These are phyloP conservation scores for Arxiozyma telluris DNA, from an alignment of 1,139 yeast species.

Conservation along the genomic window DNA sequence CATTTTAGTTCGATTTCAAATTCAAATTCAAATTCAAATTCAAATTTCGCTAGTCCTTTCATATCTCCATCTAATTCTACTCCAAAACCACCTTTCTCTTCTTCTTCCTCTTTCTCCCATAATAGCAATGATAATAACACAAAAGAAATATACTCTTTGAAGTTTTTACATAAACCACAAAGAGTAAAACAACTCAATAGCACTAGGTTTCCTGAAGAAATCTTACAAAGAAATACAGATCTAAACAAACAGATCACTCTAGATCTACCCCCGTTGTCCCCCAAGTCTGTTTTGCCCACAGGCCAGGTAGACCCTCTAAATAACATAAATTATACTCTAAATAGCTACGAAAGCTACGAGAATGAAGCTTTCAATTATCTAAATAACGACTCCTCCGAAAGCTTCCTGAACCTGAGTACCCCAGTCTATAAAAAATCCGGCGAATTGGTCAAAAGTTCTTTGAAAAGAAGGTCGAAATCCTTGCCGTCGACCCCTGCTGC, in stretches of 20 bases:
- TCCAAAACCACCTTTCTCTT: not conserved
- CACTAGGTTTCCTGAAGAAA: slow-evolving; percentile 17
- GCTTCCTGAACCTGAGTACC: slow-evolving; percentile 13
- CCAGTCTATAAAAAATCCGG: slow-evolving; percentile 28
- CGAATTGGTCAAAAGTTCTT: slow-evolving; percentile 22
- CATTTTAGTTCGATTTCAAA: not conserved
- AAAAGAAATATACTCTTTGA: slow-evolving; percentile 13
- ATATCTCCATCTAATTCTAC: not conserved
- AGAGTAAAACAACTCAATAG: slow-evolving; percentile 16
- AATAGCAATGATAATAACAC: not conserved
- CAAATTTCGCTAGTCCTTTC: not conserved
- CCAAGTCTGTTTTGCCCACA: slow-evolving; percentile 6
- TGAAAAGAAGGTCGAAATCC: slow-evolving; percentile 27
- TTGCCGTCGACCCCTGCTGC: slow-evolving; percentile 24
- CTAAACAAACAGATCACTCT: slow-evolving; percentile 15
- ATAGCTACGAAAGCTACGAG: not conserved
- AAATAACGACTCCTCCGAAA: slow-evolving; percentile 11
- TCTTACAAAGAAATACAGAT: slow-evolving; percentile 21
- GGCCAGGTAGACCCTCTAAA: slow-evolving; percentile 2
- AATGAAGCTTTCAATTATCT: not conserved
- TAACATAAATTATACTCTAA: slow-evolving; percentile 1
- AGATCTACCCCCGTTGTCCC: slow-evolving; percentile 7
- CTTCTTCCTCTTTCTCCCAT: not conserved
- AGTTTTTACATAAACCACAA: slow-evolving; percentile 23
- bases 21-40: not conserved